phyloP scores from a whole-genome alignment of 306 rosid species.

The Acacia confusa region DNA sequence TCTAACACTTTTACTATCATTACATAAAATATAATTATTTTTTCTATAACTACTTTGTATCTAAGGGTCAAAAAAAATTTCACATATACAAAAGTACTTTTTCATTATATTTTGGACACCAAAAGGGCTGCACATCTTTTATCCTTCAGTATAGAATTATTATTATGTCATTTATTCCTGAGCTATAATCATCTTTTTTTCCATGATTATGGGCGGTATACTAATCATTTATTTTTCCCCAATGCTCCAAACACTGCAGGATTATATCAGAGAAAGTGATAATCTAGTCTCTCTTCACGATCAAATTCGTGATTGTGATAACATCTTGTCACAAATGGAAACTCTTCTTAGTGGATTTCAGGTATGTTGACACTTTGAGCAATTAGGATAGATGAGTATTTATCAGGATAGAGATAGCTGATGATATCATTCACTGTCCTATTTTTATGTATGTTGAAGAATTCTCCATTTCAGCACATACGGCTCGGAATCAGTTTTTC shows the following conservation, averaged over 20 bases:
- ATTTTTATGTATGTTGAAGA: background rate
- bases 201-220: background rate
- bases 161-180: conserved; percentile 1
- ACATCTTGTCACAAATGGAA: conserved; percentile 97
- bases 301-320: conserved; percentile 94
- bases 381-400: conserved; percentile 17
- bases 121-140: too few relatives aligned
- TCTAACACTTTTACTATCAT: too few relatives aligned
- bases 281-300: conserved; percentile 95
- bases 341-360: conserved; percentile 95
- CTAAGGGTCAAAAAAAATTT: background rate
- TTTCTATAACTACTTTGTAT: background rate
- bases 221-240: conserved; percentile 11
- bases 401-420: background rate
- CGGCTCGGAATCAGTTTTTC: background rate
- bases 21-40: too few relatives aligned
- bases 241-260: conserved; percentile 54
- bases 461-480: background rate
- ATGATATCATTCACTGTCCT: background rate
- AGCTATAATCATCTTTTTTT: conserved; percentile 1
- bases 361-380: conserved; percentile 50
- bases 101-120: background rate
- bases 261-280: conserved; percentile 91
- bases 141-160: conserved; percentile 11
- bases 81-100: background rate